A percentile compares a stretch with the other conserved stretches of the same genome.
Conservation (phyloP, 2,329 filamentous ascomycete genomes). For the Coniochaeta pulveracea region DNA sequence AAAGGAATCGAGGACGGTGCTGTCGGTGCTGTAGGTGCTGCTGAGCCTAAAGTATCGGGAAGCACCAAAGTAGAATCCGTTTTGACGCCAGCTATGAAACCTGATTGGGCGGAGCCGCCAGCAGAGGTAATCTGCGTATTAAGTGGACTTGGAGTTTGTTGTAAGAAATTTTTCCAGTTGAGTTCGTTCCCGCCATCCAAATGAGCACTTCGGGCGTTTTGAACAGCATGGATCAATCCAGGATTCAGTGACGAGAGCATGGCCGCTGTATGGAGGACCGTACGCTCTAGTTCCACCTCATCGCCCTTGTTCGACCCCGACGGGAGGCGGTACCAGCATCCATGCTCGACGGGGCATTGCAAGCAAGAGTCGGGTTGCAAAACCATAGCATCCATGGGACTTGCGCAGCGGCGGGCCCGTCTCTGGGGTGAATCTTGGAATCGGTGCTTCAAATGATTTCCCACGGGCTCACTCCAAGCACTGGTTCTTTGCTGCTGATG, state of each 20-base stretch:
- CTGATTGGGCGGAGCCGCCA: background rate
- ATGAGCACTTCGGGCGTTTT: background rate
- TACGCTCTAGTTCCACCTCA: conserved; percentile 11
- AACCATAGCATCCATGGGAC: conserved; percentile 13
- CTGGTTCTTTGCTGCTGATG: background rate
- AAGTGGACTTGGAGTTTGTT: too few relatives aligned
- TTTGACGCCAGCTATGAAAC: background rate
- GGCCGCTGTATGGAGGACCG: conserved; percentile 10
- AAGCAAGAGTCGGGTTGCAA: conserved; percentile 14
- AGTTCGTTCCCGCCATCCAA: background rate
- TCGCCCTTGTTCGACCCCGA: conserved; percentile 14
- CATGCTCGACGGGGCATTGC: conserved; percentile 11
- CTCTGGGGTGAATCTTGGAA: too few relatives aligned
- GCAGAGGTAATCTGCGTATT: too few relatives aligned
- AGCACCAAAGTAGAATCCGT: background rate
- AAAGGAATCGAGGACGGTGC: background rate
- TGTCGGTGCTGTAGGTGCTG: background rate
- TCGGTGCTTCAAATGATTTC: too few relatives aligned
- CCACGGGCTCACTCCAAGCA: background rate
- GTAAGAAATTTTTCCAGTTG: too few relatives aligned
- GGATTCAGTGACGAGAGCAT: background rate
- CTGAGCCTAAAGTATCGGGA: too few relatives aligned
- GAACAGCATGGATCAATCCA: background rate
- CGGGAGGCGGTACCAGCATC: too few relatives aligned
- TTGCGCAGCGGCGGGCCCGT: background rate